Base-by-base conservation (phyloP, 2,329 filamentous ascomycete species). In the Monosporascus sp. region DNA sequence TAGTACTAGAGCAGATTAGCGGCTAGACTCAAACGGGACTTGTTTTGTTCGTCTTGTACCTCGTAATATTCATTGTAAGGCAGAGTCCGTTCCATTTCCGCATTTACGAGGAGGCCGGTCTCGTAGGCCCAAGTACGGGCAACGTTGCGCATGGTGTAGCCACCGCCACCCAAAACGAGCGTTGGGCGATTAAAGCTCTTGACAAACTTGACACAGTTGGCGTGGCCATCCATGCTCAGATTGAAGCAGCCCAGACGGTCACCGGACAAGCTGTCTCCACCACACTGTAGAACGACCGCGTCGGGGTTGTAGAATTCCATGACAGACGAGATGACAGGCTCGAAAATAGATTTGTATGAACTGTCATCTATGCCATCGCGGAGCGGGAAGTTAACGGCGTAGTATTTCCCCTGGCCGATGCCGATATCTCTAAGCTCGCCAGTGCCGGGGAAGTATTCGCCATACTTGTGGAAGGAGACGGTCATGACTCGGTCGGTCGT, bases 51-150 rank as follows among this genome's bases (percentile, higher is more conserved):
- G 77, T 76, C 24, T 64, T 72, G 65, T 70, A 85, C 83, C 68
- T 86, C 83, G 68, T 97, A 97, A 71, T 97, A 97, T 74, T 97
- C 93, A 58, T 96, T 97, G 71, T 91, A 97, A 1, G 93, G 93
- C 41, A 97, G 78, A n/a, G 89, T 85, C 5, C 87, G 80, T 11
- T 84, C 80, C 80, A 97, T 89, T 31, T 89, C 81, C 55, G 92
- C 84, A 27, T 89, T 89, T 20, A 97, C 89, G 8, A 97, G 80
- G 54, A 91, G 81, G 59, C 93, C 93, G 1, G 94, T 99, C 73
- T 99, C 94, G 68, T 93, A 96, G 6, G 92, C 92, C 94, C 94
- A 99, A 5, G 93, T 94, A 48, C 94, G 88, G 18, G 94, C 93
- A 11, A 99, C 94, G 60, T 99, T 99, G 57, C 94, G 87, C 71